These are phyloP conservation scores for Colletotrichum siamense DNA, from an alignment of 2,329 filamentous ascomycete species.

Conservation along the genomic window DNA sequence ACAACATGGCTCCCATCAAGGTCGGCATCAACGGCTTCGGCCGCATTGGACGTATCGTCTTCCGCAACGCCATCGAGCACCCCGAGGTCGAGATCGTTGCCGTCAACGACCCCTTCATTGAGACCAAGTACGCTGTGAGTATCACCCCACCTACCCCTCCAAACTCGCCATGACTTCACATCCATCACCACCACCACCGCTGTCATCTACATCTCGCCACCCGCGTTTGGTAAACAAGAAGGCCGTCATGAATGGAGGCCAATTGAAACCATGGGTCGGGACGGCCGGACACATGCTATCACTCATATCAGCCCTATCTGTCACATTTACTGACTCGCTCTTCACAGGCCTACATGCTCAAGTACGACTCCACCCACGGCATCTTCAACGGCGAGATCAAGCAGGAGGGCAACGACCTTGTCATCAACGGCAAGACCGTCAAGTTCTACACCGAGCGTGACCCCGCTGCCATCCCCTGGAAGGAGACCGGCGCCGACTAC, in stretches of 20 bases:
- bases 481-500: constrained; percentile 86
- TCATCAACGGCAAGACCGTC: constrained; percentile 93
- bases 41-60: constrained; percentile 98
- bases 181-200: background rate
- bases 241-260: background rate
- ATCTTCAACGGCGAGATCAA: constrained; percentile 91
- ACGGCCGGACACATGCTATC: background rate
- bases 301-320: background rate
- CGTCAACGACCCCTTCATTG: constrained; percentile 99
- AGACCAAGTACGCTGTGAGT: constrained; percentile 95
- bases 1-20: constrained; percentile 61
- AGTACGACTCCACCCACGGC: constrained; percentile 98
- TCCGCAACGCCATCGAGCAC: constrained; percentile 96
- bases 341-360: constrained; percentile 94
- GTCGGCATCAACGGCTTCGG: constrained; percentile 99
- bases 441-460: constrained; percentile 94
- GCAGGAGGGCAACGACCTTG: constrained; percentile 72
- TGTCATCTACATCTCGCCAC: too few relatives aligned
- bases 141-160: constrained; percentile 6
- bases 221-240: background rate
- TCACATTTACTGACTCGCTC: constrained; percentile 4
- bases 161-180: background rate
- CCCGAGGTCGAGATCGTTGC: constrained; percentile 90
- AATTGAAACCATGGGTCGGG: background rate
- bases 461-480: constrained; percentile 90